phyloP scores from a whole-genome alignment of 176 grass and related monocot species.

The Musa troglodytarum region DNA sequence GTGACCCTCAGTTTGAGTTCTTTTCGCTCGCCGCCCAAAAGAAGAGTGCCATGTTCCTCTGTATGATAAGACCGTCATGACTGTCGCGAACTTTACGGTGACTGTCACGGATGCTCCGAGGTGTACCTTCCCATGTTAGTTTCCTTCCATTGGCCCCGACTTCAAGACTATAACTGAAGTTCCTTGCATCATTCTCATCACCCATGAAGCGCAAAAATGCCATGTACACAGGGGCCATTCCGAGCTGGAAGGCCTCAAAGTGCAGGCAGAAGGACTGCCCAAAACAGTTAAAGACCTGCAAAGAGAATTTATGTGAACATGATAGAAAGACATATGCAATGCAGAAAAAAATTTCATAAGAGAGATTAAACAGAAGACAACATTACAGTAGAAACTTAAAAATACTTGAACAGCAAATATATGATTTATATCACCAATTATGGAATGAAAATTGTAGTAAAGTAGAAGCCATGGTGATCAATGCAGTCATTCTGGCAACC shows the following conservation, averaged over 20 bases:
- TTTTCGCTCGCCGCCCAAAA: constrained; percentile 7
- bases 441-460: not conserved
- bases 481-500: too few species aligned
- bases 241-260: constrained; percentile 18
- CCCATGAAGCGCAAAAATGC: constrained; percentile 22
- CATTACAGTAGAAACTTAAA: too few species aligned
- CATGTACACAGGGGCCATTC: constrained; percentile 17
- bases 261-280: constrained; percentile 22
- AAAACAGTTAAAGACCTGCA: constrained; percentile 14
- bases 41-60: constrained; percentile 19
- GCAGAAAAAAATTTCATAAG: too few species aligned
- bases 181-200: constrained; percentile 11
- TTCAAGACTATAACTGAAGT: constrained; percentile 17
- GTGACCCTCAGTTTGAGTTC: constrained; percentile 15
- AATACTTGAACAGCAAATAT: not conserved
- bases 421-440: not conserved
- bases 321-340: too few species aligned
- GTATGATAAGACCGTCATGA: constrained; percentile 15
- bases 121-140: constrained; percentile 10
- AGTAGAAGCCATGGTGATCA: too few species aligned
- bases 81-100: constrained; percentile 21
- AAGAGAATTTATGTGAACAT: too few species aligned
- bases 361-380: too few species aligned
- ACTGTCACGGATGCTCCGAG: constrained; percentile 19
- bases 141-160: constrained; percentile 17